Evolutionary conservation across 2,329 filamentous ascomycete genomes (phyloP).

Genomic region (Dactylella cylindrospora): DNA sequence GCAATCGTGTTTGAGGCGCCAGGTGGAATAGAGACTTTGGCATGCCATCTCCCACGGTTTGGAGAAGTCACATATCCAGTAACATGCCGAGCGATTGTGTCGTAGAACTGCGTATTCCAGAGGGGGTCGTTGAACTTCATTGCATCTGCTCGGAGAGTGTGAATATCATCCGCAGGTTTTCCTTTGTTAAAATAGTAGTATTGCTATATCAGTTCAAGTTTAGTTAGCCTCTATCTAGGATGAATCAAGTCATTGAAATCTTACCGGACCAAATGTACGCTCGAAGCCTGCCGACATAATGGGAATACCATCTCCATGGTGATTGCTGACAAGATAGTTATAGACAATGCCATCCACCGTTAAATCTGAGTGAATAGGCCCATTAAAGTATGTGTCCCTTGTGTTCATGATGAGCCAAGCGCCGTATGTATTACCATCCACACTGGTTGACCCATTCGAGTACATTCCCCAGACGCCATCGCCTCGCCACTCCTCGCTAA

Average conservation of each 20-base stretch:
- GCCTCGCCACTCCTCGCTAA: conserved; percentile 50
- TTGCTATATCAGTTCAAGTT: conserved; percentile 54
- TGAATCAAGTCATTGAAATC: neutral
- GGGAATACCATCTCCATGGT: conserved; percentile 63
- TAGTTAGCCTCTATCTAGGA: no score
- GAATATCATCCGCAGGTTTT: conserved; percentile 54
- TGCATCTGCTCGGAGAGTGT: conserved; percentile 60
- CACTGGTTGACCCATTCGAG: conserved; percentile 57
- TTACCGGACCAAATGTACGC: conserved; percentile 62
- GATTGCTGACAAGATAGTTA: conserved; percentile 59
- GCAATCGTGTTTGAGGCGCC: conserved; percentile 60
- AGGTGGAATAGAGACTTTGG: conserved; percentile 58
- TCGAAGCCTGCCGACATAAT: conserved; percentile 68
- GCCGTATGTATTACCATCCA: conserved; percentile 59
- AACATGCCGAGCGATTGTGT: conserved; percentile 63
- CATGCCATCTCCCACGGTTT: conserved; percentile 58
- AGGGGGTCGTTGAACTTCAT: conserved; percentile 56
- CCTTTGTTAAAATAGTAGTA: conserved; percentile 66
- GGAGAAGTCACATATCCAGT: conserved; percentile 62
- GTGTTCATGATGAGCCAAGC: conserved; percentile 68
- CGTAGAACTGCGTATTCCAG: conserved; percentile 65
- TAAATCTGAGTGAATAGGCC: conserved; percentile 64
- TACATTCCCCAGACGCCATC: conserved; percentile 52
- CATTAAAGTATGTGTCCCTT: conserved; percentile 64
- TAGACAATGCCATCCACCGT: conserved; percentile 67